Conservation (phyloP, 208 protist genomes). For the Trypanosoma cruzi region DNA sequence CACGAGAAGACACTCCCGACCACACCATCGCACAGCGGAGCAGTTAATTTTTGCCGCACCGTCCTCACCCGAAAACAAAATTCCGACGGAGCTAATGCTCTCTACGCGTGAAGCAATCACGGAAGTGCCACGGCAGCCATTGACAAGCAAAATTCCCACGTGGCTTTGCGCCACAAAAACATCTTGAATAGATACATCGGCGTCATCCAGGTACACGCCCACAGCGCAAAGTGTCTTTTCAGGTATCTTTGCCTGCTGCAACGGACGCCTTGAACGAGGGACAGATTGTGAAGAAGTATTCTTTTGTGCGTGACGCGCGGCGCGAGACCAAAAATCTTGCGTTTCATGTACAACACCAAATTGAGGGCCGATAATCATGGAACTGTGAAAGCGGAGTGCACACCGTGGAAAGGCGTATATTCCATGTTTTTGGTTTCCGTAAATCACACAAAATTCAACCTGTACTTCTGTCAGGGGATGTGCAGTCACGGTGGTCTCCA, state of each 20-base stretch:
- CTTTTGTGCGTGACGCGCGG: conserved; percentile 25
- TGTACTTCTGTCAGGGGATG: conserved; percentile 58
- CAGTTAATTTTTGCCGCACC: conserved; percentile 45
- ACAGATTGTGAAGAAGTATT: conserved; percentile 10
- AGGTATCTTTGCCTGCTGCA: conserved; percentile 39
- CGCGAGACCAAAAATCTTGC: conserved; percentile 31
- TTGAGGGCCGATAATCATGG: conserved; percentile 51
- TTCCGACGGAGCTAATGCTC: conserved; percentile 53
- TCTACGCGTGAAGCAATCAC: conserved; percentile 44
- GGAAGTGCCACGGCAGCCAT: conserved; percentile 43
- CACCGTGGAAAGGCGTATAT: conserved; percentile 79
- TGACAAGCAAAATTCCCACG: conserved; percentile 59
- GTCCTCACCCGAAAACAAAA: conserved; percentile 59
- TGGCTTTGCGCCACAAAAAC: conserved; percentile 62
- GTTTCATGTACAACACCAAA: conserved; percentile 26
- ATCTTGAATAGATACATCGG: conserved; percentile 61
- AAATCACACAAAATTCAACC: conserved; percentile 64
- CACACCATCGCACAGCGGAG: conserved; percentile 46
- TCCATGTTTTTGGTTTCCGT: conserved; percentile 56
- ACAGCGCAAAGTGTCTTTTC: conserved; percentile 41
- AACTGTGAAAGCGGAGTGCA: conserved; percentile 39
- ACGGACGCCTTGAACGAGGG: conserved; percentile 11
- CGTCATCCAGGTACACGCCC: conserved; percentile 75
- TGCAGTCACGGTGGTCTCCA: conserved; percentile 47
- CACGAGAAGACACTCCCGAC: conserved; percentile 66